Base-by-base conservation (phyloP, 225 moss, liverwort and hornwort species). In the Thuidium tamariscinum region DNA sequence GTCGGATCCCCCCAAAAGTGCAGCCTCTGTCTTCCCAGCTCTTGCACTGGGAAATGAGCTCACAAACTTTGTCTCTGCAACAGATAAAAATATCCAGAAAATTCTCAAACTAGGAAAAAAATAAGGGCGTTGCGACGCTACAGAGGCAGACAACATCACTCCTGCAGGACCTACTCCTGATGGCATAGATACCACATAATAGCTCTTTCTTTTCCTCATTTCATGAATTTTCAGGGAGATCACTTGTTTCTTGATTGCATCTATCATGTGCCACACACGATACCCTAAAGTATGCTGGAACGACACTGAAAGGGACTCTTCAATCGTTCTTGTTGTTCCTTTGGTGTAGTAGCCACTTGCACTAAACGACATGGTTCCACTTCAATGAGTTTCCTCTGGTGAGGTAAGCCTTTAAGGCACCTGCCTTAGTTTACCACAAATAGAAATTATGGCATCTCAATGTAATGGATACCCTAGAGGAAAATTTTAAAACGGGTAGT, bases 1-100 rank as follows among this genome's bases (percentile, higher is more conserved):
- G 62, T 74, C 73, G 36, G 79, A 55, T 52, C 86, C 83, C 21
- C 90, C 93, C 79, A 93, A 69, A 39, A 87, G 65, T 65, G 78
- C 74, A 67, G 91, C 90, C 85, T 91, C 85, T n/a, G 76, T 60
- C 69, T 73, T 86, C 64, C 89, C 89, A 41, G 82, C 19, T 74
- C 83, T 82, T 52, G 81, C 59, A 36, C 81, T 64, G 39, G 84
- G 83, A 82, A 91, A 94, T 32, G 90, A 90, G 92, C 90, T 93
- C 83, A 92, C 88, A 81, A 94, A 94, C 86, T 89, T 91, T 34
- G 92, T 91, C 86, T 94, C 94, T 94, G 91, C 80, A 90, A 71
- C 18, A 84, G 55, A 74, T 18, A 16, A 48, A 52, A 68, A 61
- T 9, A 17, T 41, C 10, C 39, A 73, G 37, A n/a, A 63, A 62